These are phyloP conservation scores for Chrysanthemum lavandulifolium DNA, from an alignment of 129 eudicot species.

Conservation along the genomic window DNA sequence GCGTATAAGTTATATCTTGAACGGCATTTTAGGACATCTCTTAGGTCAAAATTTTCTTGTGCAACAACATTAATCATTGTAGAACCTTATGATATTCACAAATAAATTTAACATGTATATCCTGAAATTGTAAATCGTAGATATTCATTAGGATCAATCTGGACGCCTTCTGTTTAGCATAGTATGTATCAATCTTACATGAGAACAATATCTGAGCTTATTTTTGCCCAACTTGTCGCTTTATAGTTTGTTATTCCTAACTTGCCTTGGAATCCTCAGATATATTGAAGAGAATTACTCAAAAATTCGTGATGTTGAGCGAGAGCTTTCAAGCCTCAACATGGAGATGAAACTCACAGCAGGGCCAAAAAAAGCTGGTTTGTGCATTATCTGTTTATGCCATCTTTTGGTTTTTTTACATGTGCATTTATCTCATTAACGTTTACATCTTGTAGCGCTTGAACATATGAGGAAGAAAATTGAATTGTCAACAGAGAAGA, in stretches of 20 bases:
- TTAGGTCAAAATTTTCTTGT: neutral
- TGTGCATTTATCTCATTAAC: constrained; percentile 15
- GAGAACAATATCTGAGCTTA: neutral
- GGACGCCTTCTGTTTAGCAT: constrained; percentile 6
- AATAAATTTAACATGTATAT: neutral
- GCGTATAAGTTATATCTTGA: neutral
- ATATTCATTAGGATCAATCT: neutral
- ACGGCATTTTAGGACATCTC: neutral
- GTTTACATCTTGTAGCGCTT: constrained; percentile 54
- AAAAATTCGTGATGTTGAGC: constrained; percentile 96
- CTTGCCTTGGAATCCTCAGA: constrained; percentile 41
- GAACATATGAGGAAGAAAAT: constrained; percentile 98
- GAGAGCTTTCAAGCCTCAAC: constrained; percentile 71
- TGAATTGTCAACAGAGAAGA: constrained; percentile 82
- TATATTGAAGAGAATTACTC: constrained; percentile 91
- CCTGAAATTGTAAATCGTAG: neutral
- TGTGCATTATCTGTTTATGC: constrained; percentile 17
- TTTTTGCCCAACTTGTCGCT: neutral
- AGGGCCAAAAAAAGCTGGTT: constrained; percentile 98
- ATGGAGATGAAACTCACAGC: constrained; percentile 98
- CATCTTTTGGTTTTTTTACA: neutral
- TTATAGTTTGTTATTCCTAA: constrained; percentile 2
- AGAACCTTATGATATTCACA: neutral
- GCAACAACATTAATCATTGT: neutral
- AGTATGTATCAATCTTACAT: constrained; percentile 3